Evolutionary conservation across 352 stramenopile species (phyloP).

Genomic region (Pythium vanterpoolii): DNA sequence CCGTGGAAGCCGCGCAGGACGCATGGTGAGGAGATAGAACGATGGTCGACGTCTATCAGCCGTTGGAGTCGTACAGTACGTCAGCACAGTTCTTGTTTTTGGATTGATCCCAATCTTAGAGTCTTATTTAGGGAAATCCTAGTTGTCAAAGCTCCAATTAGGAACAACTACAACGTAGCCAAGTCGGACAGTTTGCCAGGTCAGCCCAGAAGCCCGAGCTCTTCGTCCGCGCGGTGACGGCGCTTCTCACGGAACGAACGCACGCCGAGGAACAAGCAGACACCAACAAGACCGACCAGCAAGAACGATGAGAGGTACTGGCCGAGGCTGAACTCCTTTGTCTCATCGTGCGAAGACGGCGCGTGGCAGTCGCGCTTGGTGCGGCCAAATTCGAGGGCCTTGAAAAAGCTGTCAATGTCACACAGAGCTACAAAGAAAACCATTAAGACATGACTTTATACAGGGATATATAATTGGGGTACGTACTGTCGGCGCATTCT

Average conservation of each 20-base stretch:
- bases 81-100: background rate
- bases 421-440: slow-evolving; percentile 37
- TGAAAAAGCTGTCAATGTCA: slow-evolving; percentile 54
- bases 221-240: slow-evolving; percentile 16
- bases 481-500: slow-evolving; percentile 71
- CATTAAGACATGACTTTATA: background rate
- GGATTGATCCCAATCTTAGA: slow-evolving; percentile 11
- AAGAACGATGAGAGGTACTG: slow-evolving; percentile 56
- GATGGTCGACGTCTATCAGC: slow-evolving; percentile 22
- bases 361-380: slow-evolving; percentile 47
- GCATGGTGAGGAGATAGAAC: background rate
- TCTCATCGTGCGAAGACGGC: slow-evolving; percentile 24
- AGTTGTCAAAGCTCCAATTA: slow-evolving; percentile 1
- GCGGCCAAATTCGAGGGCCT: slow-evolving; percentile 57
- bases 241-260: slow-evolving; percentile 34
- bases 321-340: slow-evolving; percentile 3
- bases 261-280: slow-evolving; percentile 45
- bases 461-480: background rate
- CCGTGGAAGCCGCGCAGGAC: slow-evolving; percentile 7
- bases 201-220: slow-evolving; percentile 25
- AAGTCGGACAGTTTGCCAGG: slow-evolving; percentile 10
- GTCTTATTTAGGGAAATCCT: slow-evolving; percentile 9
- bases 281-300: slow-evolving; percentile 53
- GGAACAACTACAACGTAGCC: slow-evolving; percentile 20
- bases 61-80: slow-evolving; percentile 8